These are phyloP conservation scores for Talaromyces sp. DNA, from an alignment of 2,329 filamentous ascomycete genomes.

Conservation along the genomic window DNA sequence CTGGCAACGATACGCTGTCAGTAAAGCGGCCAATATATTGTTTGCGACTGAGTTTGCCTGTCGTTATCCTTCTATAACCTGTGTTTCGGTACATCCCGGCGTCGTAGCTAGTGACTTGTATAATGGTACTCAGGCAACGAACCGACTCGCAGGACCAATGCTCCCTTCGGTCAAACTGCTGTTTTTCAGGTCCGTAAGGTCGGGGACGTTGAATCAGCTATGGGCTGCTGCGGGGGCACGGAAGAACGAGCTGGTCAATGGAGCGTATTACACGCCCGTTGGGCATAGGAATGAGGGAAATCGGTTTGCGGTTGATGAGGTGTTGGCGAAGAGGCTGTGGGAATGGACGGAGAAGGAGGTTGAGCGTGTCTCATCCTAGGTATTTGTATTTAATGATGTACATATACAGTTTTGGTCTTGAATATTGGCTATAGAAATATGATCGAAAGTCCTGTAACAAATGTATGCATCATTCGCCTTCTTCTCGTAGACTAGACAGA, in stretches of 20 bases:
- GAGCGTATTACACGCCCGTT: constrained; percentile 43
- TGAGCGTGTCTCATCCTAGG: neutral
- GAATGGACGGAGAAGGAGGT: constrained; percentile 40
- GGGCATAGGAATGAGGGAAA: constrained; percentile 32
- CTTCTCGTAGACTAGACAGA: neutral
- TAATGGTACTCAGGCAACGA: constrained; percentile 27
- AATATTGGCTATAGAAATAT: neutral
- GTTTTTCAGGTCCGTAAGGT: constrained; percentile 32
- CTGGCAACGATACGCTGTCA: constrained; percentile 50
- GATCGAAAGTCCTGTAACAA: too few species aligned
- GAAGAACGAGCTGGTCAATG: constrained; percentile 33
- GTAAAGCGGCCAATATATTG: constrained; percentile 50
- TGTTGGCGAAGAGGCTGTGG: constrained; percentile 38
- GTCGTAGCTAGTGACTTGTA: constrained; percentile 43
- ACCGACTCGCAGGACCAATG: constrained; percentile 24
- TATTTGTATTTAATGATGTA: neutral
- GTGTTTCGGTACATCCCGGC: constrained; percentile 51
- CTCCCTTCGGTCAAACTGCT: constrained; percentile 22
- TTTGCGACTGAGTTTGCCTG: constrained; percentile 47
- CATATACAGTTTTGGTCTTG: too few species aligned
- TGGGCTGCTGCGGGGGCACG: constrained; percentile 39
- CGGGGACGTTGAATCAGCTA: constrained; percentile 41
- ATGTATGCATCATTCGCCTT: constrained; percentile 11
- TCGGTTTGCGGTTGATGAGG: constrained; percentile 30
- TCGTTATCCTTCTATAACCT: constrained; percentile 42